Base-by-base conservation (phyloP, 192 early-diverging fungal genomes). In the Podila horticola region DNA sequence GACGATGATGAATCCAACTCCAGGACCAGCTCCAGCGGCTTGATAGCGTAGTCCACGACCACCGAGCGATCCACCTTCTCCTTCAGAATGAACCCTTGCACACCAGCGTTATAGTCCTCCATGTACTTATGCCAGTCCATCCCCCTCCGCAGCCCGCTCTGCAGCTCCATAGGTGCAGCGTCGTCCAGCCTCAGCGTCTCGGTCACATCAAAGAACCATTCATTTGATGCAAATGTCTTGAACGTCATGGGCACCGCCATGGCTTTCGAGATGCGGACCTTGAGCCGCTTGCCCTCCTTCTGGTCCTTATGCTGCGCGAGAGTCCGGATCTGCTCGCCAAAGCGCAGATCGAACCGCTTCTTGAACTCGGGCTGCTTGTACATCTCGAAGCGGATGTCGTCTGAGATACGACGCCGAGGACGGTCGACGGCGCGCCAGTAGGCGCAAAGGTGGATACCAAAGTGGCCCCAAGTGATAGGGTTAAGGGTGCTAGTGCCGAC, bases 181-280 rank as follows among this genome's bases (percentile, higher is more conserved):
- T 79, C 76, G 26, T 79, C 76, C 22, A 79, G 12, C 2, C 24
- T 33, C 64, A 79, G 20, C 1, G 76, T 79, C n/a, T 79, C 64
- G 34, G 34, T 57, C 19, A 79, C 63, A 58, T 79, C 76, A 72
- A 72, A 79, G 70, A 72, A 72, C 76, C 76, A 79, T 48, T 79
- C 55, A 26, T 59, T 72, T 6, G 33, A 8, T 2, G 70, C 22
- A 72, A 79, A 72, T 0, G 70, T 72, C 61, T 79, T 79, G 51
- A 79, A 79, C 1, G 76, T 72, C 65, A 72, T 72, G 8, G 76
- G 76, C 0, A 79, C 61, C 0, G 76, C 70, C 70, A 72, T 79
- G 8, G 70, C 76, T 52, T 72, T 72, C 33, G 76, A 72, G 41
- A 79, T 79, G 4, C 76, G 69, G 24, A 64, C 22, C 52, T 79